A percentile compares a stretch with the other conserved stretches of the same genome.
These are phyloP conservation scores for Colletotrichum echinochloae DNA, from an alignment of 2,329 filamentous ascomycete genomes.

Conservation along the genomic window DNA sequence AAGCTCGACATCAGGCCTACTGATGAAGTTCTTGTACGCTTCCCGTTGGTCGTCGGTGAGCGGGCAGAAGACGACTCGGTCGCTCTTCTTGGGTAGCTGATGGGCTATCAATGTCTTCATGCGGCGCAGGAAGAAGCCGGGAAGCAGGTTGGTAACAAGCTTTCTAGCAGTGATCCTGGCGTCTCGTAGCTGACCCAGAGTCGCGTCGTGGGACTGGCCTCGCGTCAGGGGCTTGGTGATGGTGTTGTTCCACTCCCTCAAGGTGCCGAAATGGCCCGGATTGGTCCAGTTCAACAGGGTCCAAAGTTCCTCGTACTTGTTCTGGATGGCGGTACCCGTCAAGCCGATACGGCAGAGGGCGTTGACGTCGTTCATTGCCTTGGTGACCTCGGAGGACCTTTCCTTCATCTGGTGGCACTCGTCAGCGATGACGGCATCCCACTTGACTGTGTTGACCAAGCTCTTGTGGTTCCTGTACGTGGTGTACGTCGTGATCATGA, in stretches of 20 bases:
- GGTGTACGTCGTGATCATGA: constrained; percentile 93
- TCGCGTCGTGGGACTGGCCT: constrained; percentile 94
- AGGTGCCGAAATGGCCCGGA: constrained; percentile 75
- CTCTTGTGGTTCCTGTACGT: constrained; percentile 86
- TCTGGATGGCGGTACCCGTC: constrained; percentile 96
- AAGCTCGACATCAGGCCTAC: constrained; percentile 74
- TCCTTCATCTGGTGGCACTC: constrained; percentile 95
- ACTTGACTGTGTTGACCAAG: constrained; percentile 83
- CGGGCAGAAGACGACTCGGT: constrained; percentile 94
- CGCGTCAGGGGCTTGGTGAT: constrained; percentile 85
- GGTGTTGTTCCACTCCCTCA: constrained; percentile 80
- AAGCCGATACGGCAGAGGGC: constrained; percentile 91
- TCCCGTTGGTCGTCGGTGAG: constrained; percentile 83
- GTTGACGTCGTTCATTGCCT: constrained; percentile 91
- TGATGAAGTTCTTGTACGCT: constrained; percentile 87
- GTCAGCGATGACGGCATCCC: constrained; percentile 95
- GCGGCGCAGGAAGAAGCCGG: constrained; percentile 88
- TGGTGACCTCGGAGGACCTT: constrained; percentile 78
- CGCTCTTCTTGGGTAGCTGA: constrained; percentile 93
- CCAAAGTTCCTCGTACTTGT: constrained; percentile 98
- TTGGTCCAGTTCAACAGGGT: constrained; percentile 96
- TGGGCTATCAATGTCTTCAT: constrained; percentile 94
- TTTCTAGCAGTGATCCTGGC: constrained; percentile 86
- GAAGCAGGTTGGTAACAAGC: constrained; percentile 87
- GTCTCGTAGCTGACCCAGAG: constrained; percentile 81